Conservation (phyloP, 192 early-diverging fungal species). For the Coemansia pectinata region DNA sequence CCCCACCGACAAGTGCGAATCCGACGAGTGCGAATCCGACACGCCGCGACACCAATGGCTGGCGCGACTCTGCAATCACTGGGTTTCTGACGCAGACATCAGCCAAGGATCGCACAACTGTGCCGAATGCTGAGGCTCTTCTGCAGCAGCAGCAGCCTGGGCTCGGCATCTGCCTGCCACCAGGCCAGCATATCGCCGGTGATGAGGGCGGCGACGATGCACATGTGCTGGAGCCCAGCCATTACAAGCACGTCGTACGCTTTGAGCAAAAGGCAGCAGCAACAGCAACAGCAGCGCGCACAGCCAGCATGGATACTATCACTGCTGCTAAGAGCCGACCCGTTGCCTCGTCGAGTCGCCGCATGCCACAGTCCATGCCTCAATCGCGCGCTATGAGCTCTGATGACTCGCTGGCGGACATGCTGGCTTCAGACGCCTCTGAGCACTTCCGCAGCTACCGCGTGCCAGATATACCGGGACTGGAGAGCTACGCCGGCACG, state of each 20-base stretch:
- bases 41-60: slow-evolving; percentile 11
- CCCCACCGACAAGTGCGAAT: neutral
- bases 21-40: neutral
- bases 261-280: neutral
- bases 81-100: slow-evolving; percentile 33
- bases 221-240: slow-evolving; percentile 1
- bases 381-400: slow-evolving; percentile 41
- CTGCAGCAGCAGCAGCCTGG: neutral
- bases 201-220: slow-evolving; percentile 9
- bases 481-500: slow-evolving; percentile 18
- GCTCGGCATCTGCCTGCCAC: neutral
- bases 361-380: slow-evolving; percentile 26
- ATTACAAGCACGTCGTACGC: slow-evolving; percentile 16
- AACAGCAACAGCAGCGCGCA: slow-evolving; percentile 9
- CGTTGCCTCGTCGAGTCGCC: neutral
- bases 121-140: slow-evolving; percentile 3
- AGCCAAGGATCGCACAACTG: slow-evolving; percentile 8
- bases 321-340: slow-evolving; percentile 18
- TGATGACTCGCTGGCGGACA: slow-evolving; percentile 33
- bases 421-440: slow-evolving; percentile 26
- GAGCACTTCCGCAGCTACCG: slow-evolving; percentile 11
- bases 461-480: slow-evolving; percentile 18
- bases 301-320: slow-evolving; percentile 37
- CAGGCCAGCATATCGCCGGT: neutral
- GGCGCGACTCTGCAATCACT: slow-evolving; percentile 48